Base-by-base conservation (phyloP, 805 yeast genomes). In the Lachancea sp. region DNA sequence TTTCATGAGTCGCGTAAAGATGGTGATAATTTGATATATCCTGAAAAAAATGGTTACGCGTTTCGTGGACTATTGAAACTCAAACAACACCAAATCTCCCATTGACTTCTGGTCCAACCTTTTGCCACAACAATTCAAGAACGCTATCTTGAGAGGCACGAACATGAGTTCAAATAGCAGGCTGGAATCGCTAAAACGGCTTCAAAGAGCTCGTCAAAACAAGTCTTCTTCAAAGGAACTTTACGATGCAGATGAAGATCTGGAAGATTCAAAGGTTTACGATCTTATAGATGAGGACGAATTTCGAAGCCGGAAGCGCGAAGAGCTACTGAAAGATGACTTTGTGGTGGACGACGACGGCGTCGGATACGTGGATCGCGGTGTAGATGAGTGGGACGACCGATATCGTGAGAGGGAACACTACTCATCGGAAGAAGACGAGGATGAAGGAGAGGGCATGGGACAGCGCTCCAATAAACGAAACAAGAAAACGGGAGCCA, bases 311-410 rank as follows among this genome's bases (percentile, higher is more conserved):
- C 85, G 79, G 59, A 86, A 85, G 61, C 78, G 95, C 55, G 79
- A 84, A 47, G 86, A 89, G 47, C 71, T 93, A 39, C 72, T 88
- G 63, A 82, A 85, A 49, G 96, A 91, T 58, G 96, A 91, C 62
- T 91, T 91, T 60, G 93, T 91, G 31, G 95, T 88, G 2, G 96
- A 89, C 61, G 98, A 91, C 62, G 81, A 85, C 53, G 96, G 96
- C 26, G 84, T 82, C 52, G 98, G 97, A 0, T 91, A 91, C 58
- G 90, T 88, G 1, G 98, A 93, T 56, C 85, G 85, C 36, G 99
- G 99, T 47, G 85, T 75, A 7, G 95, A 91, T 56, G 95, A 88
- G 48, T 88, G 95, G 90, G 95, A 81, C 48, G 73, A 70, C 33
- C 64, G 70, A 29, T 60, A 70, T 45, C 69, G 71, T 44, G 76